Evolutionary conservation across 2,329 filamentous ascomycete species (phyloP).

Genomic region (Aspergillus quadrilineatus): DNA sequence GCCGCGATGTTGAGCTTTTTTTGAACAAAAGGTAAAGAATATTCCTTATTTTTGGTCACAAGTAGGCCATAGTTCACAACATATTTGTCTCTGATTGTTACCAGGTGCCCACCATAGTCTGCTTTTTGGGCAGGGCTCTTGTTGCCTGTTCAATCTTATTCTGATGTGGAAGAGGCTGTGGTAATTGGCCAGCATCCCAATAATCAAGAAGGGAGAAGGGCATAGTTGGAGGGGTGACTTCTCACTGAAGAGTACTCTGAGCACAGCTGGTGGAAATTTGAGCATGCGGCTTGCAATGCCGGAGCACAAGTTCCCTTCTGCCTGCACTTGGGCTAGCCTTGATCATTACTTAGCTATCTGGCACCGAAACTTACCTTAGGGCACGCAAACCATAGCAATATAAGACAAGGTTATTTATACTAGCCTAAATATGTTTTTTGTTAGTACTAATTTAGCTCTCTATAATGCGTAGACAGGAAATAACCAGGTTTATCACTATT

Average conservation of each 20-base stretch:
- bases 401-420: no score
- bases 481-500: no score
- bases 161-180: conserved; percentile 15
- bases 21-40: conserved; percentile 24
- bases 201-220: neutral
- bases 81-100: conserved; percentile 21
- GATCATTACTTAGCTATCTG: no score
- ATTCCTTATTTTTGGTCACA: conserved; percentile 23
- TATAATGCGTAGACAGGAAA: no score
- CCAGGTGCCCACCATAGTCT: conserved; percentile 6
- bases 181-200: neutral
- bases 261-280: no score
- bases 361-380: no score
- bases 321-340: no score
- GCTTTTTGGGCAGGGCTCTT: conserved; percentile 20
- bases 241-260: neutral
- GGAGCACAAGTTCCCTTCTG: no score
- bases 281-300: no score
- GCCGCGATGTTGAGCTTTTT: conserved; percentile 18
- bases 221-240: neutral
- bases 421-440: no score
- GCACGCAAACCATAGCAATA: no score
- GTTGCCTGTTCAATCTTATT: neutral
- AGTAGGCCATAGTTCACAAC: conserved; percentile 23
- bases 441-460: no score